A percentile compares a stretch with the other conserved stretches of the same genome.
These are phyloP conservation scores for Ogataea paradorogensis DNA, from an alignment of 805 yeast genomes.

Conservation along the genomic window DNA sequence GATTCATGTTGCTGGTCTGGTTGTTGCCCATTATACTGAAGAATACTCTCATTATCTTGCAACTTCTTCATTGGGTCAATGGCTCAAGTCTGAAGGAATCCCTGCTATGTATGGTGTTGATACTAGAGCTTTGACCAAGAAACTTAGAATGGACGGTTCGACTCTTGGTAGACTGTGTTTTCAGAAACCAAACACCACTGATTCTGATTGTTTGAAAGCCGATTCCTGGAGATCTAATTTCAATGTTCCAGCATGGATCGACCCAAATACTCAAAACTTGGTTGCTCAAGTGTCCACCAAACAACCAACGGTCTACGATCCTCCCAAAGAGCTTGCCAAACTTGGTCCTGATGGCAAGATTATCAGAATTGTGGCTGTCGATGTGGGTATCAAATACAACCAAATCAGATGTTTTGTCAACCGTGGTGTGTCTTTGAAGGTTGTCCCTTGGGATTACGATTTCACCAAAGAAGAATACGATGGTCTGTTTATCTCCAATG, in stretches of 20 bases:
- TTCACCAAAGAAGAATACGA: constrained; percentile 78
- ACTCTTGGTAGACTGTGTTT: constrained; percentile 85
- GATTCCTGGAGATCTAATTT: constrained; percentile 59
- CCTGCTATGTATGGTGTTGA: constrained; percentile 99
- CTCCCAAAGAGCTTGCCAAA: constrained; percentile 50
- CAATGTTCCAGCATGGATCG: constrained; percentile 82
- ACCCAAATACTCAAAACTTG: constrained; percentile 88
- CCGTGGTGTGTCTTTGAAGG: constrained; percentile 94
- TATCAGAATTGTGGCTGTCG: constrained; percentile 83
- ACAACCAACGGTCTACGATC: constrained; percentile 74
- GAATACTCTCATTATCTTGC: constrained; percentile 94
- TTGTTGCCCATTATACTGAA: constrained; percentile 95
- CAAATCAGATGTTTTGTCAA: constrained; percentile 95
- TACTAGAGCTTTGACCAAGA: constrained; percentile 91
- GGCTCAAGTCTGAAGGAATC: constrained; percentile 88
- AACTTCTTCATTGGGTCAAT: constrained; percentile 82
- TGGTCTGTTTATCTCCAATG: constrained; percentile 94
- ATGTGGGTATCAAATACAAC: constrained; percentile 97
- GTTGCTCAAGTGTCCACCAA: constrained; percentile 86
- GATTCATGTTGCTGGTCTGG: constrained; percentile 95
- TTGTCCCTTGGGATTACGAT: constrained; percentile 95
- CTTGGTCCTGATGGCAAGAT: constrained; percentile 72
- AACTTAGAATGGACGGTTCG: constrained; percentile 88
- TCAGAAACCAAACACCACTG: constrained; percentile 41
- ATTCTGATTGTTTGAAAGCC: constrained; percentile 33